phyloP scores from a whole-genome alignment of 768 basidiomycete genomes.

The Boletus tomentosulus region DNA sequence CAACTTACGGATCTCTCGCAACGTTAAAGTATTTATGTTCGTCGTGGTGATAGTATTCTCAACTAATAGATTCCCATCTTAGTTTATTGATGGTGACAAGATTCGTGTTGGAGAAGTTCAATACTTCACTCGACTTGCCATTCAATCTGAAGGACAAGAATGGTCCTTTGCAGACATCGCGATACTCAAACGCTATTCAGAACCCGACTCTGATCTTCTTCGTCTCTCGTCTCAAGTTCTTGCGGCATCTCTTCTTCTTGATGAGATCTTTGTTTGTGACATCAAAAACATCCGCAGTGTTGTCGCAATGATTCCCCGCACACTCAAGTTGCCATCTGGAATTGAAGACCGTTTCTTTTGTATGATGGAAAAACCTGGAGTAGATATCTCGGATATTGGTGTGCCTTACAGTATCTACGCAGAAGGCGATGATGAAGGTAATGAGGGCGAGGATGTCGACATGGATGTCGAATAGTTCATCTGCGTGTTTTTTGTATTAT shows the following conservation, averaged over 20 bases:
- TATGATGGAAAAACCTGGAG: constrained; percentile 27
- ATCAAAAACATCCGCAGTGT: constrained; percentile 15
- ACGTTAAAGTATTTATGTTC: not conserved
- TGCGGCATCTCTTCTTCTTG: constrained; percentile 11
- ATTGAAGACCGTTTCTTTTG: constrained; percentile 15
- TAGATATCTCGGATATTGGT: constrained; percentile 13
- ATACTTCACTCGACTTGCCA: constrained; percentile 7
- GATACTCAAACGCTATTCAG: constrained; percentile 20
- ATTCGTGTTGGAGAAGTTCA: constrained; percentile 19
- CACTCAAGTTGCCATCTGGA: not conserved
- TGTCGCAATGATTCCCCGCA: constrained; percentile 25
- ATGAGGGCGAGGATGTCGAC: not conserved
- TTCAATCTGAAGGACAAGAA: not conserved
- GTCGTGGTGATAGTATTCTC: not conserved
- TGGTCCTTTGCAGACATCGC: constrained; percentile 5
- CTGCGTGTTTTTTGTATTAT: too few species aligned
- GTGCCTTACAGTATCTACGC: constrained; percentile 1
- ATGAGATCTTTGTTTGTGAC: constrained; percentile 13
- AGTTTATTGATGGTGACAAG: not conserved
- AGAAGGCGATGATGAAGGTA: not conserved
- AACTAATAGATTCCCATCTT: not conserved
- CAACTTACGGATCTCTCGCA: constrained; percentile 5
- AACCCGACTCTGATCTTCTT: constrained; percentile 13
- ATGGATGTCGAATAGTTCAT: not conserved
- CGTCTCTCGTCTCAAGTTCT: constrained; percentile 19